These are phyloP conservation scores for Phytopythium mirpurense DNA, from an alignment of 352 stramenopile genomes.

Conservation along the genomic window DNA sequence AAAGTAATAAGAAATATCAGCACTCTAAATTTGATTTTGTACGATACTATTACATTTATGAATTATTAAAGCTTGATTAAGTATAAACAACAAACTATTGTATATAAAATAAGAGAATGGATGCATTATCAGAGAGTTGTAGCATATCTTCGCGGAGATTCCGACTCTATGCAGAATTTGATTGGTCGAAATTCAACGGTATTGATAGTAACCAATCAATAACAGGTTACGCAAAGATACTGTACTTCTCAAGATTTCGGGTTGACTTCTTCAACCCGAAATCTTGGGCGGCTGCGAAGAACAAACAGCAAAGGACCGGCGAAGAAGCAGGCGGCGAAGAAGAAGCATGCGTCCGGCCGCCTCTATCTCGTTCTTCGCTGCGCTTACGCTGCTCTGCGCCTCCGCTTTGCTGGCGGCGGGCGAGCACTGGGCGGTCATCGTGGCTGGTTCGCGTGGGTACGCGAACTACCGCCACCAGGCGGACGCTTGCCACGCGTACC, in stretches of 20 bases:
- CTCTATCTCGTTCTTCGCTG: not conserved
- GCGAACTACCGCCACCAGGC: constrained; percentile 91
- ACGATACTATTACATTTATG: no score
- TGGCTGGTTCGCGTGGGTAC: constrained; percentile 85
- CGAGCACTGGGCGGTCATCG: constrained; percentile 90
- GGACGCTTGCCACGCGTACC: constrained; percentile 89
- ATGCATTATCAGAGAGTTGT: no score
- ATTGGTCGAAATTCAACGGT: no score
- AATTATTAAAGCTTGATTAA: no score
- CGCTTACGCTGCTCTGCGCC: constrained; percentile 10
- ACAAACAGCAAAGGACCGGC: not conserved
- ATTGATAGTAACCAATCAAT: no score
- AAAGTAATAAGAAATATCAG: no score
- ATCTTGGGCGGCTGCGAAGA: not conserved
- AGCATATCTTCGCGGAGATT: no score
- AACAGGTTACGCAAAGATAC: not conserved
- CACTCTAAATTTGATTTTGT: no score
- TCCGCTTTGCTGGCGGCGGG: constrained; percentile 10
- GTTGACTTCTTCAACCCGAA: constrained; percentile 4
- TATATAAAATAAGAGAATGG: no score
- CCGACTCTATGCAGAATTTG: no score
- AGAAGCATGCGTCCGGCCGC: not conserved
- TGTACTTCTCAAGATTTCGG: not conserved
- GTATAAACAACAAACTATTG: no score
- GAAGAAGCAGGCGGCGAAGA: not conserved